Evolutionary conservation across 352 stramenopile genomes (phyloP).

Genomic region (Pythium apleroticum): DNA sequence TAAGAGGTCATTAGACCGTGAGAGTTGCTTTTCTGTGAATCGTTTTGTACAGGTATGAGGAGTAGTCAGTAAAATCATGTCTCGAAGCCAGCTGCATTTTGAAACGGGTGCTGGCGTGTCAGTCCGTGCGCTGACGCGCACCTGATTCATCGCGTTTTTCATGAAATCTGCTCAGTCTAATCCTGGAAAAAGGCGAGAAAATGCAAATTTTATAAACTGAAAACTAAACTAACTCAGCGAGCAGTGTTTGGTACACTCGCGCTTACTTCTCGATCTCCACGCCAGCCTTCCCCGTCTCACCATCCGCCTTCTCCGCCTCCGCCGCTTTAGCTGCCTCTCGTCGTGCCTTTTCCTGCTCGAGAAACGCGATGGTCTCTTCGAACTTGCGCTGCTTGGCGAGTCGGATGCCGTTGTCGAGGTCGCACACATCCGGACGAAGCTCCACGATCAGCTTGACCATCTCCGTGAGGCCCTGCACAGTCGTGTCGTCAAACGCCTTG

Average conservation of each 20-base stretch:
- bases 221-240: not conserved
- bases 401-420: slow-evolving; percentile 41
- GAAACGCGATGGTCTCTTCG: slow-evolving; percentile 23
- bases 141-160: not conserved
- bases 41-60: not conserved
- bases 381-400: slow-evolving; percentile 49
- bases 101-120: not conserved
- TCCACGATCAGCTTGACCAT: slow-evolving; percentile 49
- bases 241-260: too few relatives aligned
- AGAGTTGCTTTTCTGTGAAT: not conserved
- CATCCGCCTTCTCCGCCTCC: not conserved
- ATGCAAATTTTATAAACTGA: not conserved
- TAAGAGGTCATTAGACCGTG: not conserved
- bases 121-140: too few relatives aligned
- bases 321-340: not conserved
- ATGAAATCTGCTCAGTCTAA: too few relatives aligned
- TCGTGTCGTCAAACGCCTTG: slow-evolving; percentile 50
- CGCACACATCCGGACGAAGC: slow-evolving; percentile 32
- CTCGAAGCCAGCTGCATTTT: not conserved
- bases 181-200: not conserved
- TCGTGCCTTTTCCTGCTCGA: slow-evolving; percentile 22
- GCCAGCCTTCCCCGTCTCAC: not conserved
- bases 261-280: slow-evolving; percentile 1
- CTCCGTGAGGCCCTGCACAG: slow-evolving; percentile 36
- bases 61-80: slow-evolving; percentile 1